Evolutionary conservation across 306 rosid species (phyloP).

Genomic region (Prosopis cineraria): DNA sequence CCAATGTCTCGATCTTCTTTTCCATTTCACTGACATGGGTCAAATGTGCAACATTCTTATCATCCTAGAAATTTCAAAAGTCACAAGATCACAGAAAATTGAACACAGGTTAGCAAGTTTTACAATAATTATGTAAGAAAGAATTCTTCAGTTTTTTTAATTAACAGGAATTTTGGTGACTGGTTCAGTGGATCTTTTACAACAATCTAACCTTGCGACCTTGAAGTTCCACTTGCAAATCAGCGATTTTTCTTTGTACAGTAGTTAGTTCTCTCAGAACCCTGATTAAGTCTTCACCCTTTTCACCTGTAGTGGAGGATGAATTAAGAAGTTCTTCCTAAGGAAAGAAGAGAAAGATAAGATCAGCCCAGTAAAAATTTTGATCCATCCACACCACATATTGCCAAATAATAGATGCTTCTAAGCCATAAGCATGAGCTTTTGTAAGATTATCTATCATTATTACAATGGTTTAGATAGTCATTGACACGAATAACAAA

Average conservation of each 20-base stretch:
- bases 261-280: slow-evolving; percentile 83
- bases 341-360: slow-evolving; percentile 1
- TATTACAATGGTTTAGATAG: not conserved
- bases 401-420: no score
- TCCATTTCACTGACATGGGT: slow-evolving; percentile 96
- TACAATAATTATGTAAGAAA: not conserved
- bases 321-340: slow-evolving; percentile 72
- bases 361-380: not conserved
- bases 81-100: slow-evolving; percentile 33
- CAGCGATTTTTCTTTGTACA: slow-evolving; percentile 90
- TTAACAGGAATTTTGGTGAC: not conserved
- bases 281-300: slow-evolving; percentile 80
- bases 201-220: slow-evolving; percentile 74
- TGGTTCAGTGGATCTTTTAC: slow-evolving; percentile 3
- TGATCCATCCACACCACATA: slow-evolving; percentile 4
- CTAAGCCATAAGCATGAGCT: slow-evolving; percentile 3
- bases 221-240: slow-evolving; percentile 97
- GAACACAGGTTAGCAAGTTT: not conserved
- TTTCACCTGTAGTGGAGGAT: slow-evolving; percentile 61
- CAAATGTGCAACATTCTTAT: slow-evolving; percentile 92
- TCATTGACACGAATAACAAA: not conserved
- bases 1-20: slow-evolving; percentile 81
- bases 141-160: not conserved
- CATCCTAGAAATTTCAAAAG: slow-evolving; percentile 60
- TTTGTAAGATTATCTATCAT: not conserved